Conservation (phyloP, 805 yeast genomes). For the Candida boidinii region DNA sequence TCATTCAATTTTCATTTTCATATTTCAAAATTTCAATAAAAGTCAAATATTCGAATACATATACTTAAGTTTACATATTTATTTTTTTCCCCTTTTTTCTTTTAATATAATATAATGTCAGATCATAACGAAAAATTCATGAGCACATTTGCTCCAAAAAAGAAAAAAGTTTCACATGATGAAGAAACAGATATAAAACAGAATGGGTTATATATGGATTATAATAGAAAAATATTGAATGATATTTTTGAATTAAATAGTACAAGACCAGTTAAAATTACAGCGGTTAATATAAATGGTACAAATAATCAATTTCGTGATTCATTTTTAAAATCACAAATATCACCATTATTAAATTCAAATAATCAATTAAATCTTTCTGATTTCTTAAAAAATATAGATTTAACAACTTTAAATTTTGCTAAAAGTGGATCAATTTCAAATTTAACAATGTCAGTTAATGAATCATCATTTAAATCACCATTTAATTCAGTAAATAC, state of each 20-base stretch:
- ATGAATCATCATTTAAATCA: conserved; percentile 11
- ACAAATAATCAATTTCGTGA: conserved; percentile 34
- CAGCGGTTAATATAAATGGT: conserved; percentile 40
- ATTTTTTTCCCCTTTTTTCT: too few relatives aligned
- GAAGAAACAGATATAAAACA: conserved; percentile 19
- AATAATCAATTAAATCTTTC: conserved; percentile 28
- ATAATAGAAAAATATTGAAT: conserved; percentile 19
- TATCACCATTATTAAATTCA: conserved; percentile 33
- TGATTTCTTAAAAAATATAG: conserved; percentile 32
- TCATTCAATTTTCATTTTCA: too few relatives aligned
- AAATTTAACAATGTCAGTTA: conserved; percentile 28
- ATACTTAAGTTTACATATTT: too few relatives aligned
- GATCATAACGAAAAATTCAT: conserved; percentile 14
- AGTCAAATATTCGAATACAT: too few relatives aligned
- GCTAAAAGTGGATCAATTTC: conserved; percentile 33
- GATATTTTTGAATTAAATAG: conserved; percentile 21
- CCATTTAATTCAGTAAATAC: conserved; percentile 13
- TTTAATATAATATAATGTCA: conserved; percentile 5
- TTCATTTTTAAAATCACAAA: conserved; percentile 35
- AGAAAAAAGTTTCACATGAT: background rate
- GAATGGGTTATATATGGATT: conserved; percentile 18
- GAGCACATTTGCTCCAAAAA: conserved; percentile 12
- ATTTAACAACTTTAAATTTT: conserved; percentile 34
- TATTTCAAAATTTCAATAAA: too few relatives aligned
- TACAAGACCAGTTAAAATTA: conserved; percentile 33